A percentile compares a stretch with the other conserved stretches of the same genome.
Conservation (phyloP, 176 grass and related monocot species). For the Saccharum officinarum region DNA sequence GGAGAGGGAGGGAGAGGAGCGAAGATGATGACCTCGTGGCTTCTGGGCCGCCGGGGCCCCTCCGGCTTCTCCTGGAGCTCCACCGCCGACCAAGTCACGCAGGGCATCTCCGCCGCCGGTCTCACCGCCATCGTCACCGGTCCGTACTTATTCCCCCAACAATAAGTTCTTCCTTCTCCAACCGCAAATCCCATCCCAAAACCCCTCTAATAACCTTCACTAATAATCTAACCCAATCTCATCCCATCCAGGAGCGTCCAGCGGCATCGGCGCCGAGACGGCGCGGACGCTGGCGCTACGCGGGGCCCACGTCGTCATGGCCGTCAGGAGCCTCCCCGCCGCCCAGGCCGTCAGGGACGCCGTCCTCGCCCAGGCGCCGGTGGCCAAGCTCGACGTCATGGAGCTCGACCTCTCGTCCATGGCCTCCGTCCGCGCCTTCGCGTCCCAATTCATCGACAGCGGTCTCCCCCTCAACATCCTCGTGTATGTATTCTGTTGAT, state of each 20-base stretch:
- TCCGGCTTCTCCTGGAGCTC: conserved; percentile 93
- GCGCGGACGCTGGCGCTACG: conserved; percentile 65
- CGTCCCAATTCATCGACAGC: conserved; percentile 44
- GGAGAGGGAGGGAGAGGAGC: no score
- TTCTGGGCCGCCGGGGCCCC: conserved; percentile 52
- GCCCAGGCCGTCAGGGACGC: conserved; percentile 43
- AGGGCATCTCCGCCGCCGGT: conserved; percentile 55
- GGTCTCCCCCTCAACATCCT: conserved; percentile 88
- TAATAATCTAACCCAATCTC: background rate
- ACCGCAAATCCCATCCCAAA: background rate
- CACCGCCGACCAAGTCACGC: conserved; percentile 82
- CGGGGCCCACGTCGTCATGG: conserved; percentile 86
- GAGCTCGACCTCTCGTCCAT: conserved; percentile 84
- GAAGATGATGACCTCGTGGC: conserved; percentile 48
- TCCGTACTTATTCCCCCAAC: background rate
- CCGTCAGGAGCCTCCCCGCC: conserved; percentile 54
- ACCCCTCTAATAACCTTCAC: no score
- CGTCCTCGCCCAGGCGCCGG: conserved; percentile 53
- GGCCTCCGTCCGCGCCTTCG: conserved; percentile 76
- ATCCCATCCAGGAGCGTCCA: conserved; percentile 60
- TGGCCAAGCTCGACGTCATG: conserved; percentile 60
- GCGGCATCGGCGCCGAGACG: conserved; percentile 85
- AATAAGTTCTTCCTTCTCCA: background rate
- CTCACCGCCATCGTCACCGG: conserved; percentile 90
- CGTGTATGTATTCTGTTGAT: conserved; percentile 39